Evolutionary conservation across 768 basidiomycete genomes (phyloP).

Genomic region (Panaeolus cyanescens): DNA sequence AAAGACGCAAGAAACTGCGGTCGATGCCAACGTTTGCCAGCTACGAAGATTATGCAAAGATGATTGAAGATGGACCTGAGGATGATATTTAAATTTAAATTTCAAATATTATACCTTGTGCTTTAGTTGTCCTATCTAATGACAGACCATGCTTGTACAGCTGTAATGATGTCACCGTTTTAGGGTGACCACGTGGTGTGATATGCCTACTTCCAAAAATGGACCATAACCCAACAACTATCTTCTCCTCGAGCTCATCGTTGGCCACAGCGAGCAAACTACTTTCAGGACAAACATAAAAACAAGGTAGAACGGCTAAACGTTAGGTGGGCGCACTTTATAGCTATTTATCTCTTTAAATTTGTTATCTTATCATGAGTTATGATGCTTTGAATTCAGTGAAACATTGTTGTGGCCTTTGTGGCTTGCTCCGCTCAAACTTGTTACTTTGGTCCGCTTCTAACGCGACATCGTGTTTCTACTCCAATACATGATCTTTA

Average conservation of each 20-base stretch:
- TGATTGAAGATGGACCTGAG: slow-evolving; percentile 81
- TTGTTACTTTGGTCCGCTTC: not conserved
- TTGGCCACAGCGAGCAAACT: not conserved
- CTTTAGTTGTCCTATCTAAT: not conserved
- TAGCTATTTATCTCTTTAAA: not conserved
- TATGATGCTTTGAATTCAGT: not conserved
- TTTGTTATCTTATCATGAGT: not conserved
- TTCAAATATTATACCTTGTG: not conserved
- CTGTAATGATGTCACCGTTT: not conserved
- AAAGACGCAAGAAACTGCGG: slow-evolving; percentile 66
- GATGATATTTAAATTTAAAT: slow-evolving; percentile 49
- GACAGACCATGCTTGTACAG: not conserved
- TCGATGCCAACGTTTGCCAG: slow-evolving; percentile 81
- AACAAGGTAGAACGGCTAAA: not conserved
- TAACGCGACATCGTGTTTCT: not conserved
- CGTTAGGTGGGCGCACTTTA: not conserved
- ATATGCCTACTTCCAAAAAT: not conserved
- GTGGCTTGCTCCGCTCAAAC: not conserved
- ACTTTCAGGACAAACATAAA: not conserved
- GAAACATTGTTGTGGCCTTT: not conserved
- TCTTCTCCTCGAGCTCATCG: slow-evolving; percentile 1
- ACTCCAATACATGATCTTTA: not conserved
- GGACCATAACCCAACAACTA: not conserved
- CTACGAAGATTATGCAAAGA: slow-evolving; percentile 82
- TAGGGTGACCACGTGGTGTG: not conserved